A percentile compares a stretch with the other conserved stretches of the same genome.
These are phyloP conservation scores for Polychytrium aggregatum DNA, from an alignment of 192 early-diverging fungal genomes.

Conservation along the genomic window DNA sequence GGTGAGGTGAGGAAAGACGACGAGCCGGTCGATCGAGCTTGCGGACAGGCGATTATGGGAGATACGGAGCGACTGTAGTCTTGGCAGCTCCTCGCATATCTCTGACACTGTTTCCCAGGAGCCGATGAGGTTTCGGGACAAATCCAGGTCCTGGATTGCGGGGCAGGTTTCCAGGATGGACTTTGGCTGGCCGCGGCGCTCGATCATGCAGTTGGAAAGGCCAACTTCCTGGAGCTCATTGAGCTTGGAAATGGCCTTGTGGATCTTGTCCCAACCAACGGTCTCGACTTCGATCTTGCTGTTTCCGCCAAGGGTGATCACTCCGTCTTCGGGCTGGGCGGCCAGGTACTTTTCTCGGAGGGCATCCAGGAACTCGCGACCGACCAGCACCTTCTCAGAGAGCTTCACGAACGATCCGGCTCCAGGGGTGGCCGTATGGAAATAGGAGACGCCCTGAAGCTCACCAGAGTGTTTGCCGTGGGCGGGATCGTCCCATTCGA, in stretches of 20 bases:
- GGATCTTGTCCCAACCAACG: slow-evolving; percentile 35
- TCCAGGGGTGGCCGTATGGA: slow-evolving; percentile 9
- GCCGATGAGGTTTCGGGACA: slow-evolving; percentile 27
- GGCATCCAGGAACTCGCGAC: slow-evolving; percentile 9
- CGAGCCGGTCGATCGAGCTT: not conserved
- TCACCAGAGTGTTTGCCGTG: slow-evolving; percentile 33
- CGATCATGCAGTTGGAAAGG: slow-evolving; percentile 1
- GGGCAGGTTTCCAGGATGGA: slow-evolving; percentile 13
- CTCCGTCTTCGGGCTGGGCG: slow-evolving; percentile 2
- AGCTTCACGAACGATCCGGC: slow-evolving; percentile 23
- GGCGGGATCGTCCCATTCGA: slow-evolving; percentile 35
- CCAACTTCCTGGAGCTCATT: slow-evolving; percentile 19
- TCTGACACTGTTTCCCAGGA: slow-evolving; percentile 20
- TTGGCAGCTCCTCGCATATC: slow-evolving; percentile 18
- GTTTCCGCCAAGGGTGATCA: too few species aligned
- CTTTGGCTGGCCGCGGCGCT: not conserved
- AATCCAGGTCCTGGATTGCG: slow-evolving; percentile 28
- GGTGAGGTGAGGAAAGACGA: slow-evolving; percentile 14
- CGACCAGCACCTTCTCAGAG: not conserved
- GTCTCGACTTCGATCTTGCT: too few species aligned
- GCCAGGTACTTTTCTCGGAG: slow-evolving; percentile 14
- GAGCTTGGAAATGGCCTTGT: slow-evolving; percentile 6
- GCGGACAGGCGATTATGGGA: slow-evolving; percentile 16
- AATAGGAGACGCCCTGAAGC: slow-evolving; percentile 16
- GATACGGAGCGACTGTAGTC: slow-evolving; percentile 22